A percentile compares a stretch with the other conserved stretches of the same genome.
These are phyloP conservation scores for Picochlorum costavermella DNA, from an alignment of 139 green algal species.

Conservation along the genomic window DNA sequence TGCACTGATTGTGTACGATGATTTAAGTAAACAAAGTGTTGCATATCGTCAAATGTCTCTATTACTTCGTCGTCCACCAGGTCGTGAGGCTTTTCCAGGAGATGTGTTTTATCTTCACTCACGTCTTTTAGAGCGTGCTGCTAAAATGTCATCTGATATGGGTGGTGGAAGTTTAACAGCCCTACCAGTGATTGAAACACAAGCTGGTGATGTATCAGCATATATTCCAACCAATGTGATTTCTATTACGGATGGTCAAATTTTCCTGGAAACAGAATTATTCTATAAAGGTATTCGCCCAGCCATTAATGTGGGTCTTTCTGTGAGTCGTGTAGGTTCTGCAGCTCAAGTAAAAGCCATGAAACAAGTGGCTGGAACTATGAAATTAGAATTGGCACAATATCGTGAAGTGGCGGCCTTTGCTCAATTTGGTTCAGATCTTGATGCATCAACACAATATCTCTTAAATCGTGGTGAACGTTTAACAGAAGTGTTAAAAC, in stretches of 20 bases:
- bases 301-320: conserved; percentile 83
- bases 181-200: conserved; percentile 85
- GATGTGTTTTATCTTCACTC: conserved; percentile 90
- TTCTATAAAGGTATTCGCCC: conserved; percentile 87
- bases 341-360: conserved; percentile 81
- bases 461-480: conserved; percentile 74
- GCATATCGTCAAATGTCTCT: conserved; percentile 90
- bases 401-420: conserved; percentile 85
- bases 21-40: conserved; percentile 84
- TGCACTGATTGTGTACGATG: conserved; percentile 68
- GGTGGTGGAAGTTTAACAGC: conserved; percentile 67
- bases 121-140: conserved; percentile 68
- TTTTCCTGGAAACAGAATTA: conserved; percentile 84
- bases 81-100: conserved; percentile 79
- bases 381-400: conserved; percentile 63
- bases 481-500: conserved; percentile 87
- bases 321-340: conserved; percentile 75
- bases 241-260: conserved; percentile 83
- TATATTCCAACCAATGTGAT: conserved; percentile 93
- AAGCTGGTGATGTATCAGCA: conserved; percentile 66
- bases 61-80: conserved; percentile 77
- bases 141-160: conserved; percentile 64
- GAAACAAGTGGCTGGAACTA: conserved; percentile 67
- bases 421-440: conserved; percentile 83
- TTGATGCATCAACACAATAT: conserved; percentile 82